Evolutionary conservation across 2,329 filamentous ascomycete species (phyloP).

Genomic region (Aureobasidium uvarum): DNA sequence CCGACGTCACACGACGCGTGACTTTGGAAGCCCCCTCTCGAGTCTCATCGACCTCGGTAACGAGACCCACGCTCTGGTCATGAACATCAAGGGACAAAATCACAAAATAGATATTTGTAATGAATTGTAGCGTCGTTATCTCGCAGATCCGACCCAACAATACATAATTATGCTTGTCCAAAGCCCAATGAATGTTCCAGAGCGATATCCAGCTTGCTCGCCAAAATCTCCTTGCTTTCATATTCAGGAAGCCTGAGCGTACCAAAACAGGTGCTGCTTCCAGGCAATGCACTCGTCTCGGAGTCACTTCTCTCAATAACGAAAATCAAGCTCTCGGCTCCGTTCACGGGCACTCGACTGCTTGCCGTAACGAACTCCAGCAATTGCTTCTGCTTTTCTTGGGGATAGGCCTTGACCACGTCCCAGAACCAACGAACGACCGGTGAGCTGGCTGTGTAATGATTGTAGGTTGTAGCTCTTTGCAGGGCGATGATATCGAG

Average conservation of each 20-base stretch:
- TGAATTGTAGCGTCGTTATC: background rate
- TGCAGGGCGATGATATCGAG: constrained; percentile 76
- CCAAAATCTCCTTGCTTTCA: constrained; percentile 64
- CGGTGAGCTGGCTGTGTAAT: constrained; percentile 67
- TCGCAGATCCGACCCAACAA: background rate
- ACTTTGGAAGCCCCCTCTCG: background rate
- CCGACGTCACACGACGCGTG: background rate
- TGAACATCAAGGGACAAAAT: background rate
- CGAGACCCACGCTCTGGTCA: background rate
- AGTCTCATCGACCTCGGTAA: background rate
- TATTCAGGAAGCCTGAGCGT: constrained; percentile 85
- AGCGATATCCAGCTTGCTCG: constrained; percentile 75
- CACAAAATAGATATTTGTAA: background rate
- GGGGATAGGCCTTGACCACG: constrained; percentile 66
- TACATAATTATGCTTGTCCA: constrained; percentile 27
- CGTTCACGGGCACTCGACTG: constrained; percentile 84
- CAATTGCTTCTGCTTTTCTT: constrained; percentile 69
- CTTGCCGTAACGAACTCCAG: constrained; percentile 95
- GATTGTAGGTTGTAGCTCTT: constrained; percentile 72
- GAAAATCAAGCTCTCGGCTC: constrained; percentile 78
- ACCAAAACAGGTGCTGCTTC: constrained; percentile 90
- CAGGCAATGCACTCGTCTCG: constrained; percentile 66
- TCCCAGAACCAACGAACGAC: constrained; percentile 81
- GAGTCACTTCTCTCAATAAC: constrained; percentile 75
- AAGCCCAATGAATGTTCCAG: constrained; percentile 62